Evolutionary conservation across 2,329 filamentous ascomycete genomes (phyloP), one percentile per base, ranked within the genome.

Genomic region (Aspergillus amoenus): DNA sequence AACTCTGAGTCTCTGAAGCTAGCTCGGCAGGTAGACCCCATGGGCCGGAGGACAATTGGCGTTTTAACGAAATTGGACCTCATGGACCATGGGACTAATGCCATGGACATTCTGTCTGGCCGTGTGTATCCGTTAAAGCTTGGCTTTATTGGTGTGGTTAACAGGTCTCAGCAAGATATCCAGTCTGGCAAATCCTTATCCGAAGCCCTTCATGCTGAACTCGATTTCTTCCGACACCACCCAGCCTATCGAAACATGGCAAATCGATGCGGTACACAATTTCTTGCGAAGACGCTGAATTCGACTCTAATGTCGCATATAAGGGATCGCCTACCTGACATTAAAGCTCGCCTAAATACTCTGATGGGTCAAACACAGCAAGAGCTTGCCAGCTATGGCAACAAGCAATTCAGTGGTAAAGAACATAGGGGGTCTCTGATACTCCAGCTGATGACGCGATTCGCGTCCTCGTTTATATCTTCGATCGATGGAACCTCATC

Each of bases 321-420:
- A 70, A 89, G 94, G 59, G 94, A 99, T 73, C 87, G 94, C 46
- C 80, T 99, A 67, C 94, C 94, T 30, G 94, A 99, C 74, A 99
- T 99, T 80, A 99, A 99, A 78, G 94, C 94, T 49, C 88, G 94
- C 55, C 82, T 99, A 60, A 99, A 99, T 76, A 99, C 94, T 1
- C 80, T 99, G 51, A 99, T 99, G 94, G 94, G 94, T n/a, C 94
- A 99, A 76, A 97, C 94, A 48, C 94, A 99, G 72, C 94, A 99
- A 78, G 94, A 99, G 75, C 83, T 99, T 56, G 94, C 94, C 43
- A 96, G 93, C 75, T 99, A 99, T 71, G 94, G 94, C 39, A 95
- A 97, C 72, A 96, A 94, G 80, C 90, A 96, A 67, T 99, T 99
- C 73, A 96, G 90, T 62, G 94, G 94, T 67, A 96, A 96, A 74